These are phyloP conservation scores for Orbilia ellipsospora DNA, from an alignment of 2,329 filamentous ascomycete genomes.

Conservation along the genomic window DNA sequence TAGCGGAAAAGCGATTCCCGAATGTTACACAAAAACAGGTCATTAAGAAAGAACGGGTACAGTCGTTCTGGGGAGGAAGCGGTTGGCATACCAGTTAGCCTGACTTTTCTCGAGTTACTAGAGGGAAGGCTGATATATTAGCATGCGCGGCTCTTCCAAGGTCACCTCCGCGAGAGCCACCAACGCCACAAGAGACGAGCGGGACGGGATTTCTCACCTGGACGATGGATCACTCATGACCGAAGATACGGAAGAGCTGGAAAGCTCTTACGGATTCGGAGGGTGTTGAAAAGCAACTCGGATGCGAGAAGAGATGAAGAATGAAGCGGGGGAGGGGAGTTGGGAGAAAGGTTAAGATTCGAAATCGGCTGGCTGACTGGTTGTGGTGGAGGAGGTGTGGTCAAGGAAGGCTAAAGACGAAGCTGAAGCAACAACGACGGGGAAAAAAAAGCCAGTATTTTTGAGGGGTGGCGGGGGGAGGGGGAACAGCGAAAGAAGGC, in stretches of 20 bases:
- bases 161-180: slow-evolving; percentile 21
- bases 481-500: too few relatives aligned
- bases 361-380: neutral
- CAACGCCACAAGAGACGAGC: slow-evolving; percentile 20
- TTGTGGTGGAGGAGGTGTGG: neutral
- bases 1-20: slow-evolving; percentile 1
- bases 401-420: slow-evolving; percentile 43
- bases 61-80: neutral
- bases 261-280: slow-evolving; percentile 24
- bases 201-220: slow-evolving; percentile 34
- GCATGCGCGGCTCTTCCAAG: slow-evolving; percentile 43
- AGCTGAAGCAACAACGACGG: slow-evolving; percentile 32
- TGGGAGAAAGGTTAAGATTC: neutral
- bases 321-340: neutral
- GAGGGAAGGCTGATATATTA: slow-evolving; percentile 44
- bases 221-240: slow-evolving; percentile 55
- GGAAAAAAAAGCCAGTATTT: neutral
- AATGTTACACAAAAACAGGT: slow-evolving; percentile 9
- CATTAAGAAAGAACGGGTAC: neutral
- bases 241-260: slow-evolving; percentile 49
- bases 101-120: slow-evolving; percentile 56
- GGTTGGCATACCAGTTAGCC: slow-evolving; percentile 45
- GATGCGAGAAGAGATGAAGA: neutral
- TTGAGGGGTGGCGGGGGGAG: neutral
- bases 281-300: slow-evolving; percentile 3